Base-by-base conservation (phyloP, 805 yeast species). In the Komagataella phaffii region DNA sequence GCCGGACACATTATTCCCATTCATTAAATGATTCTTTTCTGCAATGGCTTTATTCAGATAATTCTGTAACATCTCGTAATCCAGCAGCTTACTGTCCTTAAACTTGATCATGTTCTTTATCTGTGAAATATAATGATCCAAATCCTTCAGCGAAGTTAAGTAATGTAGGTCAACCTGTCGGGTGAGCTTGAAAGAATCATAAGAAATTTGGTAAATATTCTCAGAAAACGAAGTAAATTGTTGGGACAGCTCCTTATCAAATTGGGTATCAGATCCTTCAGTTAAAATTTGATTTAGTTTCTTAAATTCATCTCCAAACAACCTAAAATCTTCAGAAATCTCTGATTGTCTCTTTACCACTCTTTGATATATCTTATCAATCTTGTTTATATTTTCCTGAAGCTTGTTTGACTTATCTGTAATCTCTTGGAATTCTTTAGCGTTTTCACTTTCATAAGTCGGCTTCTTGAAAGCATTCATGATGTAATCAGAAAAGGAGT, bases 401-500 rank as follows among this genome's bases (percentile, higher is more conserved):
- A 91, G 69, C 64, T 88, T 87, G 58, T 85, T 87, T 18, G 90
- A 77, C 56, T 85, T 80, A 58, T 88, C 96, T 57, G 80, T 81
- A 46, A 91, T 88, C 57, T 85, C 93, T 49, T 83, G 73, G 58
- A 91, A 88, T 60, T 88, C 96, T 47, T 84, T 80, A 55, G 78
- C 80, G 57, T 77, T 77, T 49, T 54, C 58, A 23, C 70, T 65
- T 59, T 82, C 87, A 50, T 72, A 67, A 49, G 76, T 71, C 4
- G 84, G 82, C 49, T 87, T 83, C 52, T 91, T 84, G 61, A 91
- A 88, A n/a, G 95, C 95, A 62, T 91, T 91, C 84, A 91, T 85
- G 46, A 93, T 81, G 2, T 86, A 83, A 61, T 91, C 99, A 0
- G 96, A 82, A n/a, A 91, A 75, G 12, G 87, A 81, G 50, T 93